Conservation (phyloP, 2,329 filamentous ascomycete species). For the Basipetospora sp. region DNA sequence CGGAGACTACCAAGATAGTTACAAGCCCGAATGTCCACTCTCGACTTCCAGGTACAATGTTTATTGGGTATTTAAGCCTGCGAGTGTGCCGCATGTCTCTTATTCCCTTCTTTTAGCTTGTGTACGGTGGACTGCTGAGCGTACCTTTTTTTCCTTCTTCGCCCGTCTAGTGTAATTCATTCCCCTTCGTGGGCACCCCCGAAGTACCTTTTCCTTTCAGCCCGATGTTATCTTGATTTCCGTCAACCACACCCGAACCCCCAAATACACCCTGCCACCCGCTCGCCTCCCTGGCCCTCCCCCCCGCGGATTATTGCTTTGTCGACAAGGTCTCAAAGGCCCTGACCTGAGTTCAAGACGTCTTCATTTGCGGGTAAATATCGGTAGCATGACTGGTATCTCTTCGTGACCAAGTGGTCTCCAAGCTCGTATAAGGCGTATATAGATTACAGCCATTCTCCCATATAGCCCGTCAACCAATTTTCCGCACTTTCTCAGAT, state of each 20-base stretch:
- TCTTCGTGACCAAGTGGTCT: neutral
- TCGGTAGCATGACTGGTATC: conserved; percentile 4
- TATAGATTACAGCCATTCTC: conserved; percentile 6
- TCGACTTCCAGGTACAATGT: neutral
- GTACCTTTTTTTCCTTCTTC: no score
- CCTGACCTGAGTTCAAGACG: no score
- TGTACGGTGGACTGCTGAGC: no score
- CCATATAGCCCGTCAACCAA: conserved; percentile 5
- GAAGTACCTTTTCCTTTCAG: no score
- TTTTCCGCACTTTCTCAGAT: conserved; percentile 2
- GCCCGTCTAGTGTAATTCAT: no score
- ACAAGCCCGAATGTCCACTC: no score
- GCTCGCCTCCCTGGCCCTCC: neutral
- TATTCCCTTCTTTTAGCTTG: neutral
- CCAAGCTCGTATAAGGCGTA: conserved; percentile 6
- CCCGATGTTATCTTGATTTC: neutral
- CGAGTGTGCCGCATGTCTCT: conserved; percentile 2
- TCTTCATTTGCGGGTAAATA: conserved; percentile 7
- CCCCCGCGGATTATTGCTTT: neutral
- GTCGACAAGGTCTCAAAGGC: neutral
- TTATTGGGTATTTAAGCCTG: conserved; percentile 5
- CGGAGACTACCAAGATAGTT: no score
- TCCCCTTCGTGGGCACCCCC: no score
- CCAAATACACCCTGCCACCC: neutral
- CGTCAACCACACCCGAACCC: neutral